phyloP scores from a whole-genome alignment of 2,329 filamentous ascomycete species.

The Ciborinia camelliae region DNA sequence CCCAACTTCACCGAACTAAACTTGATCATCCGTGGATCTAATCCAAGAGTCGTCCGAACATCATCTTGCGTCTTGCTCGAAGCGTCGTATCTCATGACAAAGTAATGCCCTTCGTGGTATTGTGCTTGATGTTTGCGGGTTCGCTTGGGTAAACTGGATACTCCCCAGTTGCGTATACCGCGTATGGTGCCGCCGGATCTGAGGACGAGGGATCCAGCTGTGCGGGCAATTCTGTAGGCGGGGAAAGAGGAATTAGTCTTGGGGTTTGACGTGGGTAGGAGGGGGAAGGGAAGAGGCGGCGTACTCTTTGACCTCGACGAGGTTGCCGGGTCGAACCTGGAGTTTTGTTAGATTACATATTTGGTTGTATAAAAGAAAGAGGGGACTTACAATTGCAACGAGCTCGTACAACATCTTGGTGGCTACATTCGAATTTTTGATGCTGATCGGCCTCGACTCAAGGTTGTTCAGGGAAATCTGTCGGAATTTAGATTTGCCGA shows the following conservation, averaged over 20 bases:
- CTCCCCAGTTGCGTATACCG: constrained; percentile 92
- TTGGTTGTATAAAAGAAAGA: neutral
- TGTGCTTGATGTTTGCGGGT: constrained; percentile 76
- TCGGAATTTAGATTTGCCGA: constrained; percentile 7
- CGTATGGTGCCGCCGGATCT: constrained; percentile 83
- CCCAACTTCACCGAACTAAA: constrained; percentile 86
- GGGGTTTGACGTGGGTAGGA: constrained; percentile 4
- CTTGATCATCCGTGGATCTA: constrained; percentile 89
- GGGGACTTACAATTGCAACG: constrained; percentile 77
- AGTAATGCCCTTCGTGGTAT: constrained; percentile 88
- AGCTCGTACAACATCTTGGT: constrained; percentile 90
- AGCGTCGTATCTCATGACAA: constrained; percentile 93
- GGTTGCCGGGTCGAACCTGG: constrained; percentile 86
- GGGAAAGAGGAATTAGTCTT: constrained; percentile 19
- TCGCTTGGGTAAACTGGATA: constrained; percentile 79
- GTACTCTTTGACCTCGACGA: constrained; percentile 94
- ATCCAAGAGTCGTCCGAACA: constrained; percentile 69
- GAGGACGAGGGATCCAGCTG: constrained; percentile 79
- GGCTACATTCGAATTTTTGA: constrained; percentile 25
- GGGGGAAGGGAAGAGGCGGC: constrained; percentile 37
- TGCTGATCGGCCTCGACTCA: constrained; percentile 1
- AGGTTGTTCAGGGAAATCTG: constrained; percentile 3
- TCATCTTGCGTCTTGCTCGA: constrained; percentile 69
- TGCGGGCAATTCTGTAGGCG: constrained; percentile 72
- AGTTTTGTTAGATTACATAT: constrained; percentile 23